Conservation (phyloP, 225 moss, liverwort and hornwort species). For the Rhytidiadelphus loreus region DNA sequence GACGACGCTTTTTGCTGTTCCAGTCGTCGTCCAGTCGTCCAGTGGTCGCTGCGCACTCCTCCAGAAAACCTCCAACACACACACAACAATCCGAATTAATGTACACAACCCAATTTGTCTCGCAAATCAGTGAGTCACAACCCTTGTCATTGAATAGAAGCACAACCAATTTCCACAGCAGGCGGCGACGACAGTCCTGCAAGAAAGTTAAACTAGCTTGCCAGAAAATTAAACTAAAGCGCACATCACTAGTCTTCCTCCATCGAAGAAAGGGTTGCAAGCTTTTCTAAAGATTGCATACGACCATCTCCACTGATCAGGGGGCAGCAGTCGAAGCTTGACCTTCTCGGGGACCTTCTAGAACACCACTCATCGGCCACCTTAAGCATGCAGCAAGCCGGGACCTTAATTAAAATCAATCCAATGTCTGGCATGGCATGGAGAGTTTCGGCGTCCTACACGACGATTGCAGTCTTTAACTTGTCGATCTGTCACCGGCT, state of each 20-base stretch:
- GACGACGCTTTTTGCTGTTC: neutral
- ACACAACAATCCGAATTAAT: neutral
- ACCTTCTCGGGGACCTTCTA: neutral
- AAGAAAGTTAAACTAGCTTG: neutral
- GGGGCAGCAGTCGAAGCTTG: neutral
- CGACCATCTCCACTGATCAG: neutral
- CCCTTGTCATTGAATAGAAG: neutral
- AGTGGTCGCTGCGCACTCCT: too few species aligned
- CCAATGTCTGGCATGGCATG: too few species aligned
- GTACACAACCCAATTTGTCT: too few species aligned
- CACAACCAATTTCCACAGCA: neutral
- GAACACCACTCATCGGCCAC: neutral
- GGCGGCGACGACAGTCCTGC: neutral
- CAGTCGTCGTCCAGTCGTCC: neutral
- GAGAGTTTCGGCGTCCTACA: neutral
- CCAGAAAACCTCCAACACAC: neutral
- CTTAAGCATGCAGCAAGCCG: neutral
- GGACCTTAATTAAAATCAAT: neutral
- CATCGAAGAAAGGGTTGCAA: neutral
- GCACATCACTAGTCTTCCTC: neutral
- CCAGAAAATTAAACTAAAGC: neutral
- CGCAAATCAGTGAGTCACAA: too few species aligned
- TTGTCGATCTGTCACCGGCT: neutral
- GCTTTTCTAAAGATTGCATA: neutral
- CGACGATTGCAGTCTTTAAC: neutral